Conservation (phyloP, 768 basidiomycete genomes). For the Auriscalpium vulgare region DNA sequence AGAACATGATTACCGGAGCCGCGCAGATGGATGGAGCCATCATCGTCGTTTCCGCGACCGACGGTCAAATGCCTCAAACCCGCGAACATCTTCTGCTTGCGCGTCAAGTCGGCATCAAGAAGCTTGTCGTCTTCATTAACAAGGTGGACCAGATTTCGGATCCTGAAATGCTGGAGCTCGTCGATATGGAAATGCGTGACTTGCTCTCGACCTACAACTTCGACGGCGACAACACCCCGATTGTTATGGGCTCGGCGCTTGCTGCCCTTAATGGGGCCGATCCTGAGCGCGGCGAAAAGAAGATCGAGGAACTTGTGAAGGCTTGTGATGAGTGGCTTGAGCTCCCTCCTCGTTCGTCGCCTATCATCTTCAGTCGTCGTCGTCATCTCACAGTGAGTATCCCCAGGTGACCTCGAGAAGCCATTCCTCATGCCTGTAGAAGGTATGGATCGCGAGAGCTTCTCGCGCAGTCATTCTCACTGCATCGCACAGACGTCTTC, state of each 20-base stretch:
- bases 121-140: slow-evolving; percentile 98
- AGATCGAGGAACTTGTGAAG: slow-evolving; percentile 74
- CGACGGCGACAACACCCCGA: slow-evolving; percentile 97
- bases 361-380: not conserved
- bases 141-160: slow-evolving; percentile 96
- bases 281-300: slow-evolving; percentile 67
- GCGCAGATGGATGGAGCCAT: slow-evolving; percentile 97
- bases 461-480: not conserved
- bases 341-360: slow-evolving; percentile 71
- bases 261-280: slow-evolving; percentile 88
- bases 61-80: slow-evolving; percentile 99
- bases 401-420: slow-evolving; percentile 86
- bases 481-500: slow-evolving; percentile 63
- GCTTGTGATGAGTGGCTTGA: slow-evolving; percentile 95
- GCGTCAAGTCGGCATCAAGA: slow-evolving; percentile 96
- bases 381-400: not conserved
- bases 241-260: slow-evolving; percentile 93
- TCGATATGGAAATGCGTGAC: slow-evolving; percentile 99
- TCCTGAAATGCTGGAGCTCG: slow-evolving; percentile 97
- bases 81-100: slow-evolving; percentile 96
- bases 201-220: slow-evolving; percentile 87
- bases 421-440: slow-evolving; percentile 96
- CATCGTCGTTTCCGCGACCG: slow-evolving; percentile 95
- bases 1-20: slow-evolving; percentile 99
- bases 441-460: slow-evolving; percentile 32